These are phyloP conservation scores for Xanthoconium purpureum DNA, from an alignment of 768 basidiomycete genomes.

Conservation along the genomic window DNA sequence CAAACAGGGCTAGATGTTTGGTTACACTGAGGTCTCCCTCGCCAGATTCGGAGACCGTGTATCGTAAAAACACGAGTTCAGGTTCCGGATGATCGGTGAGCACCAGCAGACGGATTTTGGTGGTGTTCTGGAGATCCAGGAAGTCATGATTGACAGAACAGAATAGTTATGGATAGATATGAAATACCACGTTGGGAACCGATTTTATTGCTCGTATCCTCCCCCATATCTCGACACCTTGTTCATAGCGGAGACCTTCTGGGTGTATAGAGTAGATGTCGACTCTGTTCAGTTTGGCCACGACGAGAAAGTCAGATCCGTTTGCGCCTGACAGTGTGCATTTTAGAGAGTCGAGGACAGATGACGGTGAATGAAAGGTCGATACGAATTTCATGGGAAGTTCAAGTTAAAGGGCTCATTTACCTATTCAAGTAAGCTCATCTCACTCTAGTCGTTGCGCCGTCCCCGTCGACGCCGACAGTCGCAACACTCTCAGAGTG, in stretches of 20 bases:
- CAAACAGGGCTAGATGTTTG: slow-evolving; percentile 51
- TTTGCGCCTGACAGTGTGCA: slow-evolving; percentile 53
- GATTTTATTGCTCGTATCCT: slow-evolving; percentile 54
- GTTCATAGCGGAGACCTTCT: slow-evolving; percentile 59
- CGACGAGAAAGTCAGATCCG: slow-evolving; percentile 59
- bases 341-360: slow-evolving; percentile 66
- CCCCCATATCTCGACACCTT: slow-evolving; percentile 66
- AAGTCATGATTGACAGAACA: slow-evolving; percentile 5
- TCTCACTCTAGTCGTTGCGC: too few relatives aligned
- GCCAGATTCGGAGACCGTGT: slow-evolving; percentile 37
- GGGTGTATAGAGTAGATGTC: slow-evolving; percentile 65
- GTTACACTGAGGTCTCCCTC: slow-evolving; percentile 35
- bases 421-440: neutral
- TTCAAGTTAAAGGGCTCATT: neutral
- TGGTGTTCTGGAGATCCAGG: slow-evolving; percentile 26
- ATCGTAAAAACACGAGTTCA: slow-evolving; percentile 61
- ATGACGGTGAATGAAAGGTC: slow-evolving; percentile 75
- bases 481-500: neutral
- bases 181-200: slow-evolving; percentile 51
- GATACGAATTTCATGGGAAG: slow-evolving; percentile 54
- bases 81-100: slow-evolving; percentile 78
- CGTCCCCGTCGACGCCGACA: too few relatives aligned
- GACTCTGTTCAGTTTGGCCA: slow-evolving; percentile 63
- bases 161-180: neutral
- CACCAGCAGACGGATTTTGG: slow-evolving; percentile 50